A percentile compares a stretch with the other conserved stretches of the same genome.
Evolutionary conservation across 2,329 filamentous ascomycete genomes (phyloP).

Genomic region (Tolypocladium capitatum): DNA sequence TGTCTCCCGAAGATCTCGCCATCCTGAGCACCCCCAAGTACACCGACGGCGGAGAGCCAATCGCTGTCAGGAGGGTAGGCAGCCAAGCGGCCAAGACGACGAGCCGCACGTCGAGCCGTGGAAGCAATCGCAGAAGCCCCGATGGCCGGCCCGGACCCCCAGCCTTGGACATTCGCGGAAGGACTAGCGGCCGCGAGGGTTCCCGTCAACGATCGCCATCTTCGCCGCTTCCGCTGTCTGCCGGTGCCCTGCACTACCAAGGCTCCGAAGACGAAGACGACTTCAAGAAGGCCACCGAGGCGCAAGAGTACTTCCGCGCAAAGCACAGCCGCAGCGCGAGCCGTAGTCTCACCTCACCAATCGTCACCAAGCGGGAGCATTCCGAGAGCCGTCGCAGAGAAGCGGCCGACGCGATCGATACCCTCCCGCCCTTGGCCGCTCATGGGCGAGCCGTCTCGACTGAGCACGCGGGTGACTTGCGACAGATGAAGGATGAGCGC

Average conservation of each 20-base stretch:
- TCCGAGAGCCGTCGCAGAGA: constrained; percentile 26
- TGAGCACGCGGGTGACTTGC: constrained; percentile 40
- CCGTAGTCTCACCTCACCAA: constrained; percentile 24
- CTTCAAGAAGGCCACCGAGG: constrained; percentile 36
- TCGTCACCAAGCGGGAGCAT: constrained; percentile 19
- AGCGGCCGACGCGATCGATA: constrained; percentile 16
- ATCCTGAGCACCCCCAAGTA: constrained; percentile 39
- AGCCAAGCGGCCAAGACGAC: constrained; percentile 16
- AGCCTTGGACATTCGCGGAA: constrained; percentile 42
- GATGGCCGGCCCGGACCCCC: constrained; percentile 27
- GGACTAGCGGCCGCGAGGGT: constrained; percentile 46
- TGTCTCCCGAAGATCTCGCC: constrained; percentile 79
- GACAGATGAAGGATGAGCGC: constrained; percentile 44
- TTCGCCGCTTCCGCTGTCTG: constrained; percentile 66
- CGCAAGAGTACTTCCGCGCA: constrained; percentile 41
- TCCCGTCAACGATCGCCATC: constrained; percentile 59
- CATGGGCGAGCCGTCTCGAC: constrained; percentile 26
- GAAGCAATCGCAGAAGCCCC: constrained; percentile 32
- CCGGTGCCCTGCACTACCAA: constrained; percentile 22
- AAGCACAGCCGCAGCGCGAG: constrained; percentile 40
- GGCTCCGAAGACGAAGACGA: constrained; percentile 54
- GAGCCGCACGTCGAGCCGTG: constrained; percentile 37
- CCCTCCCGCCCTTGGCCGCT: constrained; percentile 15
- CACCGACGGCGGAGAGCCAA: constrained; percentile 23
- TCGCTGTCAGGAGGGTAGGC: constrained; percentile 30